These are phyloP conservation scores for Carex myosuroides DNA, from an alignment of 176 grass and related monocot species.

Conservation along the genomic window DNA sequence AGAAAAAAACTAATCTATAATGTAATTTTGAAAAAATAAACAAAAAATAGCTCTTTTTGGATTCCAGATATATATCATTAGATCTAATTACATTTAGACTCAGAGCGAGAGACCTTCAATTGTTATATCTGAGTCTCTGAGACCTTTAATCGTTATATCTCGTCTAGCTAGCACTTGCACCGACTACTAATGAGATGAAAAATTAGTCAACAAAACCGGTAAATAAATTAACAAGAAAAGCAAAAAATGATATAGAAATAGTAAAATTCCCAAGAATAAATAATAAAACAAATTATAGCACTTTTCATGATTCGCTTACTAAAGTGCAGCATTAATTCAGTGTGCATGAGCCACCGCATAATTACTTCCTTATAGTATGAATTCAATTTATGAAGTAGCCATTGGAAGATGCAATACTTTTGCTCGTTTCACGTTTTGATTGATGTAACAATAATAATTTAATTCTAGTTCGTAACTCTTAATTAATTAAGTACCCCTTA, in stretches of 20 bases:
- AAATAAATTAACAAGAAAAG: too few relatives aligned
- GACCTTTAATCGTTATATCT: neutral
- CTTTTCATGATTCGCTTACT: too few relatives aligned
- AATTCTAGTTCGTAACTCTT: neutral
- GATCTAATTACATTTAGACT: neutral
- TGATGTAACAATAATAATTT: neutral
- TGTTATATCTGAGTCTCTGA: neutral
- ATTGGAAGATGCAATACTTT: too few relatives aligned
- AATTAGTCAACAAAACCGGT: too few relatives aligned
- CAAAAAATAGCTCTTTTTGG: neutral
- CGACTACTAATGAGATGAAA: neutral
- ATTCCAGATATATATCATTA: neutral
- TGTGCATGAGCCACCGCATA: neutral
- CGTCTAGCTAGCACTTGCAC: neutral
- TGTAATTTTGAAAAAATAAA: neutral
- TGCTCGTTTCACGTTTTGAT: neutral
- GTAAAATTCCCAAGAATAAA: too few relatives aligned
- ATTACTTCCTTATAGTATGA: neutral
- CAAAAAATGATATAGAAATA: too few relatives aligned
- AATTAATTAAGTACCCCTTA: constrained; percentile 14
- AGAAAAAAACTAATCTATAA: neutral
- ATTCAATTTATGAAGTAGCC: neutral
- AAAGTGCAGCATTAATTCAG: neutral
- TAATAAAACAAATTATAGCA: neutral
- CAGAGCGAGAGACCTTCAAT: neutral